Evolutionary conservation across 75 land plant species (phyloP).

Genomic region (Adiantum capillusveneris): DNA sequence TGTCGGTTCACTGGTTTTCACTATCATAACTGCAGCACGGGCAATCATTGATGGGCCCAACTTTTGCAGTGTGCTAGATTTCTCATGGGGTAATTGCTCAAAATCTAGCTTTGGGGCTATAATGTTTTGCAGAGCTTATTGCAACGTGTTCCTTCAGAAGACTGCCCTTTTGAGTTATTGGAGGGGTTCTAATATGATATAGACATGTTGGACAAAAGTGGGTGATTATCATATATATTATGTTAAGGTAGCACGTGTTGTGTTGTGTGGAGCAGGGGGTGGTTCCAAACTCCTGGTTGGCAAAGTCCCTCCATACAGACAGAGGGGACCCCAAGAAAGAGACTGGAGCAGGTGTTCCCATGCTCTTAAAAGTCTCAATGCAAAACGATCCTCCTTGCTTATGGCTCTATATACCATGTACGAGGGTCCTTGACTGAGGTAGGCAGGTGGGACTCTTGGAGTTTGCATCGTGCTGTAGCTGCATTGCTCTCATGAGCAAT

Average conservation of each 20-base stretch:
- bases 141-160: background rate
- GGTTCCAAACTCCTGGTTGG: too few species aligned
- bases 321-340: too few species aligned
- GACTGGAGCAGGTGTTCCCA: too few species aligned
- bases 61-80: background rate
- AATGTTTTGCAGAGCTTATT: background rate
- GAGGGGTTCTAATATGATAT: background rate
- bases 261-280: background rate
- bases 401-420: too few species aligned
- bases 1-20: constrained; percentile 36
- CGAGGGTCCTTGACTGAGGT: too few species aligned
- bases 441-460: too few species aligned
- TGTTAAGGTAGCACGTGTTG: background rate
- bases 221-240: background rate
- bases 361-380: too few species aligned
- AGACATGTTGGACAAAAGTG: too few species aligned
- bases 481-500: too few species aligned
- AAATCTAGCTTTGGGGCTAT: background rate
- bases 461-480: too few species aligned
- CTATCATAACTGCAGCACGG: constrained; percentile 37
- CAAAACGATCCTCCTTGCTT: too few species aligned
- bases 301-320: too few species aligned
- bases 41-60: constrained; percentile 5
- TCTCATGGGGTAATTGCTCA: constrained; percentile 1
- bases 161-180: background rate